Percentiles rank a stretch among this genome's conserved stretches.
phyloP scores from a whole-genome alignment of 345 rosid genomes.

The Hibiscus mutabilis region DNA sequence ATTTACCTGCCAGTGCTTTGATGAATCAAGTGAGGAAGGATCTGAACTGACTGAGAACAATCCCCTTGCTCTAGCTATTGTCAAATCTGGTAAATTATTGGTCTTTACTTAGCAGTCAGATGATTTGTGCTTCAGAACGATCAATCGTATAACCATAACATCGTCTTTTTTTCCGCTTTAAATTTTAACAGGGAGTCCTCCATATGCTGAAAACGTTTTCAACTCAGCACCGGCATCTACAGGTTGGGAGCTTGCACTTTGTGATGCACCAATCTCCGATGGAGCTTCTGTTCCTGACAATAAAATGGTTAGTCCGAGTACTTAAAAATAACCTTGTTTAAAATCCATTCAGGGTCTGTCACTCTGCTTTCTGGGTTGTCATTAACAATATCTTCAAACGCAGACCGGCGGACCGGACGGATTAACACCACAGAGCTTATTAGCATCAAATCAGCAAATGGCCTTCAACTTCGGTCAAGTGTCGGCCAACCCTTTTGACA shows the following conservation, averaged over 20 bases:
- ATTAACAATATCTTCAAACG: neutral
- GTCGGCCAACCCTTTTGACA: constrained; percentile 12
- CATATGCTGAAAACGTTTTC: constrained; percentile 4
- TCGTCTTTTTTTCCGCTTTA: neutral
- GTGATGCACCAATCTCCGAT: constrained; percentile 24
- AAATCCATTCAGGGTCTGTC: neutral
- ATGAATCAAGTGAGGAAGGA: constrained; percentile 16
- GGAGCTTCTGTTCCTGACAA: constrained; percentile 11
- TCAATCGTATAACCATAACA: neutral
- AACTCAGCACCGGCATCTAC: constrained; percentile 8
- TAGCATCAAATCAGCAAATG: constrained; percentile 6
- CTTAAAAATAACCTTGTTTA: neutral
- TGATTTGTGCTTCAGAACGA: neutral
- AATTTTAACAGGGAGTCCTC: constrained; percentile 7
- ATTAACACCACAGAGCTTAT: constrained; percentile 21
- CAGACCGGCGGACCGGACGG: constrained; percentile 31
- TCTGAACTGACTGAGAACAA: constrained; percentile 16
- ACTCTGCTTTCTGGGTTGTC: neutral
- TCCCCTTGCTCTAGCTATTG: constrained; percentile 17
- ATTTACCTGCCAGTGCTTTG: constrained; percentile 17
- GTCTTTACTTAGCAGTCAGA: neutral
- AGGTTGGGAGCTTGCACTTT: constrained; percentile 34
- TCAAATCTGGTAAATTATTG: constrained; percentile 15
- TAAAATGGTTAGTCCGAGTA: constrained; percentile 20
- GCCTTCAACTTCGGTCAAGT: constrained; percentile 3